Conservation (phyloP, 495 filamentous ascomycete species). For the Ascobolus immersus region DNA sequence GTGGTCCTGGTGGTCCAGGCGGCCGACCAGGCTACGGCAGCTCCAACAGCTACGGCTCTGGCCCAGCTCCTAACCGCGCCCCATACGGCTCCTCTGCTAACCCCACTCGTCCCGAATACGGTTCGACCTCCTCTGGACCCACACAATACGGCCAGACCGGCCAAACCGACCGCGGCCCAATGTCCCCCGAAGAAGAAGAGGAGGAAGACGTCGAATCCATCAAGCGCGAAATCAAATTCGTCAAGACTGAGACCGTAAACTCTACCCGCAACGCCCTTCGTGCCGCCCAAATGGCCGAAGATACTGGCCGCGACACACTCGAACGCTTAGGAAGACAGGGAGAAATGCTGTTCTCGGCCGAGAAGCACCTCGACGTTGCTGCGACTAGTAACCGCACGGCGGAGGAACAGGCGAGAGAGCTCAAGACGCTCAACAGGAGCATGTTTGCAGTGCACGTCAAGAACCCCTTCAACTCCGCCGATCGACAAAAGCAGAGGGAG, state of each 20-base stretch:
- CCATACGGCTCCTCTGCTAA: no score
- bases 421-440: conserved; percentile 51
- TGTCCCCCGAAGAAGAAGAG: conserved; percentile 27
- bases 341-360: conserved; percentile 53
- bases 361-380: conserved; percentile 46
- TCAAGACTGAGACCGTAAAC: conserved; percentile 49
- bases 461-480: conserved; percentile 45
- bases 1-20: no score
- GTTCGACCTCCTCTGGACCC: no score
- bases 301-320: conserved; percentile 43
- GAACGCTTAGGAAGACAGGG: conserved; percentile 46
- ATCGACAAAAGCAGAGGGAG: conserved; percentile 33
- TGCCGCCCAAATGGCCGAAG: conserved; percentile 39
- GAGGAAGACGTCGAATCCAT: conserved; percentile 40
- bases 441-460: conserved; percentile 61
- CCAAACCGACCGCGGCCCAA: no score
- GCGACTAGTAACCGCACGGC: conserved; percentile 42
- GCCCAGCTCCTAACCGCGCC: no score
- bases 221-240: conserved; percentile 47
- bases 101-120: no score
- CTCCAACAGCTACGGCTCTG: no score
- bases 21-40: no score
- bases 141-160: no score
- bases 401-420: conserved; percentile 45
- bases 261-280: conserved; percentile 43